Evolutionary conservation across 257 asterid genomes (phyloP).

Genomic region (Osmanthus fragrans): DNA sequence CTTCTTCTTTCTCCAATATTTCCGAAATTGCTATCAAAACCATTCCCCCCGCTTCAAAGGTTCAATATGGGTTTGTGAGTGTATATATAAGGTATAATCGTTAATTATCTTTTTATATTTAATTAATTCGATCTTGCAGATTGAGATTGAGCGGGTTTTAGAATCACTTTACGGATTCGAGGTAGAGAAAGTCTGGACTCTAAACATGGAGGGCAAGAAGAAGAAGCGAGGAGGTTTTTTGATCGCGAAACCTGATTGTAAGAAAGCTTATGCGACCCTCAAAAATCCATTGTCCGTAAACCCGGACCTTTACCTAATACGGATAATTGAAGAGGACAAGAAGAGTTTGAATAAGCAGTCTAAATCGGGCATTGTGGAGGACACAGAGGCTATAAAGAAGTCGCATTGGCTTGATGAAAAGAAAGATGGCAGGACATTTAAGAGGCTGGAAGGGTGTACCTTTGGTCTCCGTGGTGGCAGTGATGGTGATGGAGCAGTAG

Average conservation of each 20-base stretch:
- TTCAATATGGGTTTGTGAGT: conserved; percentile 4
- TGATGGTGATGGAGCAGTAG: conserved; percentile 17
- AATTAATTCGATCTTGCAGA: conserved; percentile 43
- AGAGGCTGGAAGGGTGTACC: conserved; percentile 35
- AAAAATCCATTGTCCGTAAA: conserved; percentile 66
- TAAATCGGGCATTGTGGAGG: conserved; percentile 72
- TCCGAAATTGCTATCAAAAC: conserved; percentile 92
- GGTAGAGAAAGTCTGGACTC: conserved; percentile 81
- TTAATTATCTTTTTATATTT: not conserved
- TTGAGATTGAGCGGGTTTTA: conserved; percentile 89
- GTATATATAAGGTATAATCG: not conserved
- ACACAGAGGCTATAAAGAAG: conserved; percentile 64
- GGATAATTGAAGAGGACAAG: conserved; percentile 65
- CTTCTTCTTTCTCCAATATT: conserved; percentile 76
- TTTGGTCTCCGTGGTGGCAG: conserved; percentile 26
- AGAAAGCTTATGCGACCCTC: conserved; percentile 87
- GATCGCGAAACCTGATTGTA: conserved; percentile 75
- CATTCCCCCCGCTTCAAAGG: conserved; percentile 95
- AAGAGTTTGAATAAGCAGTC: conserved; percentile 51
- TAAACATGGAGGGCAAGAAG: conserved; percentile 95
- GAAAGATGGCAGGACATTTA: conserved; percentile 35
- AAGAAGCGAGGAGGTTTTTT: conserved; percentile 75
- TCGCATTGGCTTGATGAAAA: conserved; percentile 88
- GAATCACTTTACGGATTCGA: conserved; percentile 92
- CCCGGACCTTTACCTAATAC: conserved; percentile 71